These are phyloP conservation scores for Termitomyces sp. DNA, from an alignment of 768 basidiomycete species.

Conservation along the genomic window DNA sequence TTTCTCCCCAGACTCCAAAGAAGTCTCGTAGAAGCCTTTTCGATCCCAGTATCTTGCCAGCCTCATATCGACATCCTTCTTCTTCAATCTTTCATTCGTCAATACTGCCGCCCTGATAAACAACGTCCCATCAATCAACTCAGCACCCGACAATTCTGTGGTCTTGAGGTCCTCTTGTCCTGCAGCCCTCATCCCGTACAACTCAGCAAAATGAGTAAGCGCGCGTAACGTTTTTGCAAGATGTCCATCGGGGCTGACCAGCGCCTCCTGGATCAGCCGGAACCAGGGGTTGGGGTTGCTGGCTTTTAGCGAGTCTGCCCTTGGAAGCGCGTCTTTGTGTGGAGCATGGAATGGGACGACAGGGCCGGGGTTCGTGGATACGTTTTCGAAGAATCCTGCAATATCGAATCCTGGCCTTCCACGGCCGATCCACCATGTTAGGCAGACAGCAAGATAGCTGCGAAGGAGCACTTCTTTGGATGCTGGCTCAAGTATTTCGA, in stretches of 20 bases:
- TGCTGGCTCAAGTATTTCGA: slow-evolving; percentile 29
- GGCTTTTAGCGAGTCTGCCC: slow-evolving; percentile 26
- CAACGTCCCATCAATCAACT: slow-evolving; percentile 47
- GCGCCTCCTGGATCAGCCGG: slow-evolving; percentile 42
- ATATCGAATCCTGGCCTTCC: slow-evolving; percentile 49
- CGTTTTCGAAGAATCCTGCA: slow-evolving; percentile 36
- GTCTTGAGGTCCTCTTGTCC: slow-evolving; percentile 16
- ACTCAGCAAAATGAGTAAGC: slow-evolving; percentile 25
- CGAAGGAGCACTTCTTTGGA: slow-evolving; percentile 52
- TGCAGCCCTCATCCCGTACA: slow-evolving; percentile 24
- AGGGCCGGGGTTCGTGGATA: slow-evolving; percentile 15
- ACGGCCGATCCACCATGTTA: slow-evolving; percentile 52
- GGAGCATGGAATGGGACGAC: slow-evolving; percentile 19
- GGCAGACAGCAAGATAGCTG: slow-evolving; percentile 44
- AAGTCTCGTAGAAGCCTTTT: slow-evolving; percentile 13
- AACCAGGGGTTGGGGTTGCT: slow-evolving; percentile 54
- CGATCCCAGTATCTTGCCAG: slow-evolving; percentile 17
- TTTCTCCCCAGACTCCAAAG: not conserved
- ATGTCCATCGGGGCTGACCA: slow-evolving; percentile 55
- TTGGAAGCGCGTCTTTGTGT: slow-evolving; percentile 16
- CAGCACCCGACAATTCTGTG: slow-evolving; percentile 36
- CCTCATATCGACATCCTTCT: slow-evolving; percentile 19
- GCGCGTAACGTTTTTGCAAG: slow-evolving; percentile 32
- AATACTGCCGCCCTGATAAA: slow-evolving; percentile 51
- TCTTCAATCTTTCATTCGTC: slow-evolving; percentile 31